phyloP scores from a whole-genome alignment of 2,329 filamentous ascomycete genomes.

The Lachnellula cervina region DNA sequence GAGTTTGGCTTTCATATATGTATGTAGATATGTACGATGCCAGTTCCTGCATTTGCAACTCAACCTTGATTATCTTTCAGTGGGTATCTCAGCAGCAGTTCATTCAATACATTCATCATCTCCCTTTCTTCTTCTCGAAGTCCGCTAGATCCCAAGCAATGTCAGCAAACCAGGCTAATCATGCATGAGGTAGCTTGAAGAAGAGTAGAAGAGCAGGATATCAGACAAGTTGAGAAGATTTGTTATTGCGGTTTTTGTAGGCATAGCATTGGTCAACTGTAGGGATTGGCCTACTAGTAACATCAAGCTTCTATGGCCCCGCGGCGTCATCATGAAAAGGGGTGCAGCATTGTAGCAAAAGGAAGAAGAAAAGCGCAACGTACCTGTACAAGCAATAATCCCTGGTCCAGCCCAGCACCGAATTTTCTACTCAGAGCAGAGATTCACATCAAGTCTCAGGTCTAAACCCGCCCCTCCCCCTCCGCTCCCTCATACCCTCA shows the following conservation, averaged over 20 bases:
- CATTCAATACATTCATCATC: too few relatives aligned
- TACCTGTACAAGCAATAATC: not conserved
- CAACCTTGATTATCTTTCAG: too few relatives aligned
- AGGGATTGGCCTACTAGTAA: slow-evolving; percentile 28
- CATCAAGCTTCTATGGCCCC: slow-evolving; percentile 48
- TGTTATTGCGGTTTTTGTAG: slow-evolving; percentile 58
- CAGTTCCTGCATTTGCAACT: too few relatives aligned
- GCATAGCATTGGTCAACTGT: slow-evolving; percentile 37
- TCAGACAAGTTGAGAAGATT: slow-evolving; percentile 66
- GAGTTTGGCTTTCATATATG: too few relatives aligned
- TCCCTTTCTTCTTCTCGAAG: too few relatives aligned
- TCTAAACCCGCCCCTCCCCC: slow-evolving; percentile 49
- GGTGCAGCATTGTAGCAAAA: not conserved
- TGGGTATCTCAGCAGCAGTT: too few relatives aligned
- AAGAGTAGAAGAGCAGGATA: slow-evolving; percentile 8
- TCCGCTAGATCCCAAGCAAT: too few relatives aligned
- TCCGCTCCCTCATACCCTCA: slow-evolving; percentile 63
- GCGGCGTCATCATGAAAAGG: slow-evolving; percentile 42
- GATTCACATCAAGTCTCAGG: slow-evolving; percentile 37
- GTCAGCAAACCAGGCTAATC: too few relatives aligned
- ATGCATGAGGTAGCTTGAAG: not conserved
- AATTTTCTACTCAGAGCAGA: not conserved
- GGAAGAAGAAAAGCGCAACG: slow-evolving; percentile 1
- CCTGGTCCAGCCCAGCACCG: not conserved
- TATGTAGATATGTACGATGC: too few relatives aligned